A percentile compares a stretch with the other conserved stretches of the same genome.
Conservation (phyloP, 2,329 filamentous ascomycete species). For the Orbilia blumenaviensis region DNA sequence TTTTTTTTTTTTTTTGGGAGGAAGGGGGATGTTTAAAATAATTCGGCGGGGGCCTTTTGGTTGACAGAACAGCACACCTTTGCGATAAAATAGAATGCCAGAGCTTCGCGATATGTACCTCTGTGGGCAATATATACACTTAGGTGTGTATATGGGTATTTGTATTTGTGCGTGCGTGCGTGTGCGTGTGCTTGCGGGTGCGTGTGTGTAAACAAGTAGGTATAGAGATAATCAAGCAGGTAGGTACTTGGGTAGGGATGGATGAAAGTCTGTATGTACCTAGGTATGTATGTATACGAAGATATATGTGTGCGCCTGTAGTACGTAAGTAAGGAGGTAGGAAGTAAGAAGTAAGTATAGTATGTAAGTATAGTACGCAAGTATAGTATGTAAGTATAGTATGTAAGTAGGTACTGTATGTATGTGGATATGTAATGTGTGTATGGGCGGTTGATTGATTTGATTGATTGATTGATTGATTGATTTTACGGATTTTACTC, state of each 20-base stretch:
- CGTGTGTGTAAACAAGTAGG: background rate
- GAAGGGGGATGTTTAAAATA: slow-evolving; percentile 33
- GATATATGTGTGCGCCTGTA: no score
- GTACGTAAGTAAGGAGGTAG: no score
- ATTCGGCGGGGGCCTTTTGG: background rate
- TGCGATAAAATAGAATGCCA: background rate
- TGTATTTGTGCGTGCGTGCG: background rate
- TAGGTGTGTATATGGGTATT: background rate
- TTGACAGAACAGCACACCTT: background rate
- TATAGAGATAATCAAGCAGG: no score
- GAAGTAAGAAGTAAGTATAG: no score
- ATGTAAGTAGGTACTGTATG: no score
- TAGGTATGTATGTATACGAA: no score
- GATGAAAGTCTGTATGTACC: no score
- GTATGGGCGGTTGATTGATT: background rate
- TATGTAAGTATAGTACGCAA: no score
- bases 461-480: no score
- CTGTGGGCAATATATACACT: background rate
- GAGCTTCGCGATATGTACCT: background rate
- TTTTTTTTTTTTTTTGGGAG: background rate
- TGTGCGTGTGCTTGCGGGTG: background rate
- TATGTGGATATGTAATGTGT: background rate
- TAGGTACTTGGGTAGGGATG: no score
- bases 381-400: no score
- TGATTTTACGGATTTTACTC: slow-evolving; percentile 9